A percentile compares a stretch with the other conserved stretches of the same genome.
Evolutionary conservation across 257 asterid genomes (phyloP).

Genomic region (Solanum etuberosum): DNA sequence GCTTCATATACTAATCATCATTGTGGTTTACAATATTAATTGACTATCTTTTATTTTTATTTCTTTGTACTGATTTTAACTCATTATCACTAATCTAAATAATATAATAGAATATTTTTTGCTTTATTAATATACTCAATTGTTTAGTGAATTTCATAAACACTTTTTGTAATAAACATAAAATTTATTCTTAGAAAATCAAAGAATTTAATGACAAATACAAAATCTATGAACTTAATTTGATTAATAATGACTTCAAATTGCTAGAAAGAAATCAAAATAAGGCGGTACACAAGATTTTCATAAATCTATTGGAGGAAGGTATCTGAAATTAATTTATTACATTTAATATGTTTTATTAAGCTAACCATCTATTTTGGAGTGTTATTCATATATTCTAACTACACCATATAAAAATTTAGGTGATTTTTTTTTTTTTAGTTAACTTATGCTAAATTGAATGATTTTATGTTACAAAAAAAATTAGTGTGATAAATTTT

Average conservation of each 20-base stretch:
- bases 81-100: not conserved
- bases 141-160: not conserved
- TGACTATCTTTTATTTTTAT: not conserved
- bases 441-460: not conserved
- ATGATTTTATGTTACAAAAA: not conserved
- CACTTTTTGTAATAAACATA: not conserved
- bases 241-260: not conserved
- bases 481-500: too few relatives aligned
- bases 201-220: not conserved
- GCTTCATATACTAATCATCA: not conserved
- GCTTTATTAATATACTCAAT: too few relatives aligned
- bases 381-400: not conserved
- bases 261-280: not conserved
- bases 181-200: not conserved
- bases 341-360: not conserved
- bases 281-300: not conserved
- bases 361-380: not conserved
- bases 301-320: not conserved
- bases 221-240: not conserved
- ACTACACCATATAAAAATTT: not conserved
- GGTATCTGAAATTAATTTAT: too few relatives aligned
- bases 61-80: not conserved
- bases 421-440: not conserved
- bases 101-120: too few relatives aligned
- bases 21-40: not conserved